Percentiles rank a stretch among this genome's conserved stretches.
Conservation (phyloP, 139 green algal genomes). For the Eudorina sp. region DNA sequence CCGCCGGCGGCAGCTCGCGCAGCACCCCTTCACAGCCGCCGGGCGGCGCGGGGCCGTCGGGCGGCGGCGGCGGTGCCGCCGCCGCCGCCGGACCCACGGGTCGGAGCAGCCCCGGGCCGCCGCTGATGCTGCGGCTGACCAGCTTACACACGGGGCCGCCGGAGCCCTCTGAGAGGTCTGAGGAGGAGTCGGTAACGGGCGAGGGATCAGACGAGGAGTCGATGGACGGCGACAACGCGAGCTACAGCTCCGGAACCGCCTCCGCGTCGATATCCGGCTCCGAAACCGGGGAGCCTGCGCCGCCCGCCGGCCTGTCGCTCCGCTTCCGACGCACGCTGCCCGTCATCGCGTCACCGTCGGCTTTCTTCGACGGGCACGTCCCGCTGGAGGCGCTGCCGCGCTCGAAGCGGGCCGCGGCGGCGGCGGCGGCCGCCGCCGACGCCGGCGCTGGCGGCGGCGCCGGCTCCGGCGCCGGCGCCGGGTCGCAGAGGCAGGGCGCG, state of each 20-base stretch:
- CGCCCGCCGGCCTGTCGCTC: conserved; percentile 12
- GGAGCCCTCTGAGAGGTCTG: too few species aligned
- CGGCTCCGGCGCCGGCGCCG: background rate
- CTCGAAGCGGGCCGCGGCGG: background rate
- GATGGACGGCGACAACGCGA: background rate
- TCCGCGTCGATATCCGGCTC: background rate
- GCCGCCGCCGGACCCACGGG: background rate
- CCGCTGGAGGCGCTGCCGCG: conserved; percentile 10
- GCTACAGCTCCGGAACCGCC: conserved; percentile 21
- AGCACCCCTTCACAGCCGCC: background rate
- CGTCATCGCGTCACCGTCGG: conserved; percentile 31
- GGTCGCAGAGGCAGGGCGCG: background rate
- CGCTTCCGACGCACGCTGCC: conserved; percentile 46
- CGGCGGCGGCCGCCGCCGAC: background rate
- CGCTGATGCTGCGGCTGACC: background rate
- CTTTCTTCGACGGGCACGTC: conserved; percentile 47
- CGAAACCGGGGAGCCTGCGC: background rate
- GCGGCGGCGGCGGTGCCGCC: background rate
- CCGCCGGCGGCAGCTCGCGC: background rate
- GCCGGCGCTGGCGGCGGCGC: background rate
- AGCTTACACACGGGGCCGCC: background rate
- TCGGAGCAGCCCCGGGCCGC: background rate
- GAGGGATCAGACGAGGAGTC: background rate
- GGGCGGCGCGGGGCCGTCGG: background rate
- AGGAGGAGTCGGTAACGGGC: background rate